Conservation (phyloP, 352 stramenopile genomes). For the Phytopythium sindhum region DNA sequence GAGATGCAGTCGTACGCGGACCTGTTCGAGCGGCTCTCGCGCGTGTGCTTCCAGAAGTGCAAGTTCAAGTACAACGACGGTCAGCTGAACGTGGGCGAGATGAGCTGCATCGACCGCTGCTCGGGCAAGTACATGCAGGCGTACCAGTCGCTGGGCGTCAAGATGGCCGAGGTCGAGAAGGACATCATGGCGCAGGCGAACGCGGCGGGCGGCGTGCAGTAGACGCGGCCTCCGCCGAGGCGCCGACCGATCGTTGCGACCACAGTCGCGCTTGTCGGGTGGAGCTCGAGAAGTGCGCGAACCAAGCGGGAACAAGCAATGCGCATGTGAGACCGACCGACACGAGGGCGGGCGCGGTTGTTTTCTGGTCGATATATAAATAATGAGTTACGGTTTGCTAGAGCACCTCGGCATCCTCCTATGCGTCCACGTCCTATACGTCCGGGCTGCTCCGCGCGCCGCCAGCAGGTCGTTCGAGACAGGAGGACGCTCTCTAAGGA, state of each 20-base stretch:
- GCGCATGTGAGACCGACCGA: background rate
- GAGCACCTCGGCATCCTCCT: conserved; percentile 9
- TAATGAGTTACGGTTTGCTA: conserved; percentile 40
- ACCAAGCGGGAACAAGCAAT: background rate
- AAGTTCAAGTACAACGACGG: conserved; percentile 95
- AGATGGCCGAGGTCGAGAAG: conserved; percentile 95
- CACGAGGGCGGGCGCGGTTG: background rate
- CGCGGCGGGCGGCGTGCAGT: conserved; percentile 40
- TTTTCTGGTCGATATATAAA: conserved; percentile 37
- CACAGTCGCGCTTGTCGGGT: background rate
- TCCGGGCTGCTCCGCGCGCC: conserved; percentile 3
- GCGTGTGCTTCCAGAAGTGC: conserved; percentile 93
- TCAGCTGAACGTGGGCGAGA: conserved; percentile 97
- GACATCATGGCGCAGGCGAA: conserved; percentile 79
- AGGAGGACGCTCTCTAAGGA: background rate
- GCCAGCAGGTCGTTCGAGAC: background rate
- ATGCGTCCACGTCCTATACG: conserved; percentile 6
- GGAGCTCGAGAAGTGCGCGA: too few relatives aligned
- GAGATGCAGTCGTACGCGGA: conserved; percentile 91
- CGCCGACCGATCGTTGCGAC: background rate
- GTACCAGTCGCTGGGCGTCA: conserved; percentile 92
- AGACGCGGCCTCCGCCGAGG: conserved; percentile 3
- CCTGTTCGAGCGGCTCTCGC: conserved; percentile 89
- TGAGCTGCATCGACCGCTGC: conserved; percentile 98
- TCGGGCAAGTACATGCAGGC: conserved; percentile 97